Percentiles rank a stretch among this genome's conserved stretches.
Conservation (phyloP, 2,329 filamentous ascomycete genomes). For the Ciborinia camelliae region DNA sequence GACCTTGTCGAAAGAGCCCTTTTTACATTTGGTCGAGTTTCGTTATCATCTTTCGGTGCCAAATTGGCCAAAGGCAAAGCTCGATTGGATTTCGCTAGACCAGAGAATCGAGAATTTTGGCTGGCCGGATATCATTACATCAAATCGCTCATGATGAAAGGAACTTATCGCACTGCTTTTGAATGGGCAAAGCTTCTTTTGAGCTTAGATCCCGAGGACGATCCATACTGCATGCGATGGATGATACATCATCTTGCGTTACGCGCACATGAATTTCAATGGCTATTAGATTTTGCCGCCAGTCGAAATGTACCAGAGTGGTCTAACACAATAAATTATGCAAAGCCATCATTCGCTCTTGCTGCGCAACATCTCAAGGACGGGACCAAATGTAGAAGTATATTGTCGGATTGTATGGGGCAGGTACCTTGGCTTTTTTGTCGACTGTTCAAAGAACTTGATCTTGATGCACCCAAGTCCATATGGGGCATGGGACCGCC, state of each 20-base stretch:
- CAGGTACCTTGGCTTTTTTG: slow-evolving; percentile 81
- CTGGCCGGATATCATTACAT: slow-evolving; percentile 88
- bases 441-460: slow-evolving; percentile 74
- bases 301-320: slow-evolving; percentile 45
- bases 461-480: slow-evolving; percentile 71
- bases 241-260: slow-evolving; percentile 81
- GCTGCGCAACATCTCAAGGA: slow-evolving; percentile 72
- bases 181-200: slow-evolving; percentile 90
- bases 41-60: slow-evolving; percentile 76
- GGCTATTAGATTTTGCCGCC: slow-evolving; percentile 67
- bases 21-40: slow-evolving; percentile 87
- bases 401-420: slow-evolving; percentile 66
- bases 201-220: slow-evolving; percentile 64
- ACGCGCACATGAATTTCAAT: slow-evolving; percentile 71
- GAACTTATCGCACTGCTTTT: slow-evolving; percentile 88
- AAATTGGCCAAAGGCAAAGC: slow-evolving; percentile 75
- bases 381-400: slow-evolving; percentile 58
- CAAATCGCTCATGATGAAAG: slow-evolving; percentile 77
- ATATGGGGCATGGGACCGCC: slow-evolving; percentile 78
- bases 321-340: slow-evolving; percentile 56
- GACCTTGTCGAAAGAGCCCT: slow-evolving; percentile 88
- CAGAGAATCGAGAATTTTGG: slow-evolving; percentile 91
- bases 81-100: slow-evolving; percentile 72
- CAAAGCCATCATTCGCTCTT: slow-evolving; percentile 72
- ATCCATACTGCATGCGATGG: slow-evolving; percentile 80